Evolutionary conservation across 2,329 filamentous ascomycete species (phyloP), one percentile per base, ranked within the genome.

Genomic region (Calonectria crousiana): DNA sequence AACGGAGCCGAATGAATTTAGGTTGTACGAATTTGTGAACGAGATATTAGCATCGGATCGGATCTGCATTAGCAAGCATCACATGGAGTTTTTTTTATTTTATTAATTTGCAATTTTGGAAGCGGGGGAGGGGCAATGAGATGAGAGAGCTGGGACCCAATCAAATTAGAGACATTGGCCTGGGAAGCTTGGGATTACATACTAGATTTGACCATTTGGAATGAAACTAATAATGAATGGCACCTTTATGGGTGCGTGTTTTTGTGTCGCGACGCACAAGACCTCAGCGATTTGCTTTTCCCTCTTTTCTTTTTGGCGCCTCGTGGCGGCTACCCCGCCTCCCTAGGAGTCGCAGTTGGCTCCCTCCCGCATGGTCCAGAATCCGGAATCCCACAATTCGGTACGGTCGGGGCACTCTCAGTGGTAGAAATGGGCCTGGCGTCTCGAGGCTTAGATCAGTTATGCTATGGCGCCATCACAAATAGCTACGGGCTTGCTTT

Each of bases 1-100:
- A 62, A 65, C 49, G 68, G 68, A 66, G 58, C 65, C 68, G 60
- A 71, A 65, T 53, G 56, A 58, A 62, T 47, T 71, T 71, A 26
- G 26, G 36, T n/a, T 65, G 60, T 53, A 70, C 26, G 41, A 62
- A 71, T 51, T 66, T 60, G 68, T 49, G 51, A 70, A 69, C 32
- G 26, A 62, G n/a, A 41, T 26, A 66, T 51, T 56, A 66, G 58
- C 49, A 56, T 71, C 68, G 38, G 58, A 71, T 71, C 14, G 62
- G n/a, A 66, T 32, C 18, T 36, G 58, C 49, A 65, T 56, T 38
- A 65, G 68, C 68, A 32, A 32, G 4, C 30, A 71, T 71, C 34
- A 47, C 26, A 26, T 2, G 68, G 68, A 56, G 60, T 66, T 71
- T 60, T 20, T 41, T 38, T 11, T 36, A 52, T 58, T 10, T 41